Conservation (phyloP, 345 rosid genomes). For the Euphorbia tirucalli region DNA sequence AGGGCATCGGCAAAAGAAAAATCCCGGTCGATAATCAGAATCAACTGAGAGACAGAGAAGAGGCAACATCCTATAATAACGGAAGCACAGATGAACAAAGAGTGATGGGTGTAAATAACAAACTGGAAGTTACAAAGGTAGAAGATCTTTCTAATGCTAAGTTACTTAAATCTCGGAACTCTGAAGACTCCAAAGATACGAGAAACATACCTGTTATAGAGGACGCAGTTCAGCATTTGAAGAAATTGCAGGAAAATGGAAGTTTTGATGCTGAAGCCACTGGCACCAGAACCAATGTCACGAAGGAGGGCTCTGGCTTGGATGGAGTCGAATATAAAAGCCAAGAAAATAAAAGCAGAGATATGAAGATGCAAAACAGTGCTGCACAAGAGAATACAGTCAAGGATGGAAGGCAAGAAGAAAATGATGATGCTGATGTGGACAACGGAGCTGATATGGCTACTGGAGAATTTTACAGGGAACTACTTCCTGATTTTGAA, state of each 20-base stretch:
- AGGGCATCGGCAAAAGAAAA: constrained; percentile 11
- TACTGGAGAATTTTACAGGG: constrained; percentile 10
- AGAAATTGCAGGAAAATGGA: constrained; percentile 9
- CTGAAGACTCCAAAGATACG: constrained; percentile 14
- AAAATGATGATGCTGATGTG: constrained; percentile 15
- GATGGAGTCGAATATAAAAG: constrained; percentile 20
- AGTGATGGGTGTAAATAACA: too few relatives aligned
- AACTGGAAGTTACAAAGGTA: background rate
- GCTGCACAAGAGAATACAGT: constrained; percentile 10
- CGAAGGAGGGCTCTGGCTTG: background rate
- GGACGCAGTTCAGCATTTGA: background rate
- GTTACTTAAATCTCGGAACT: constrained; percentile 11
- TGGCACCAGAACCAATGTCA: constrained; percentile 1
- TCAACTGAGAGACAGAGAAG: constrained; percentile 15
- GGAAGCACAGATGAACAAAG: too few relatives aligned
- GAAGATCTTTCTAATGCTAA: constrained; percentile 11
- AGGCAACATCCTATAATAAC: background rate
- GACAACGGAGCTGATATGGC: constrained; percentile 15
- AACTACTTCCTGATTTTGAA: constrained; percentile 21
- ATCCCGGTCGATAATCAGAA: constrained; percentile 6
- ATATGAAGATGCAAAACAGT: constrained; percentile 1
- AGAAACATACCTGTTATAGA: background rate
- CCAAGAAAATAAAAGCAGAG: constrained; percentile 15
- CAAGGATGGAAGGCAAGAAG: constrained; percentile 2
- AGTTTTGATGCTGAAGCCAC: constrained; percentile 1